A percentile compares a stretch with the other conserved stretches of the same genome.
Conservation (phyloP, 2,329 filamentous ascomycete species). For the Monosporascus ibericus region DNA sequence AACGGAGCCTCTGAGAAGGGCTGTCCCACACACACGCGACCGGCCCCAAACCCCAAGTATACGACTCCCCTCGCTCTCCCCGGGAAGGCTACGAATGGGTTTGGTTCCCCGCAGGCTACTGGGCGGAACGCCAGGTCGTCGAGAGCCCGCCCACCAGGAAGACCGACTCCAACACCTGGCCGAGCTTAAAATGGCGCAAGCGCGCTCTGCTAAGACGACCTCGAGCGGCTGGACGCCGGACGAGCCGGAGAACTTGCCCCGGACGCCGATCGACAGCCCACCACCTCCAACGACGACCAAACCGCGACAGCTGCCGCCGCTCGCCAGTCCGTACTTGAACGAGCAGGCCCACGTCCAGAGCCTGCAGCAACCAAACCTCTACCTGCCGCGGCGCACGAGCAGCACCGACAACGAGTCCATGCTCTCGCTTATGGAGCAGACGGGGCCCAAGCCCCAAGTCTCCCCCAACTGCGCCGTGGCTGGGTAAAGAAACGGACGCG, state of each 20-base stretch:
- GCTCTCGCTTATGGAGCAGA: background rate
- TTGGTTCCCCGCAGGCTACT: constrained; percentile 57
- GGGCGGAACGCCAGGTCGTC: constrained; percentile 50
- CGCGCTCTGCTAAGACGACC: constrained; percentile 24
- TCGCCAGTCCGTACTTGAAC: constrained; percentile 37
- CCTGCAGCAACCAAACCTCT: constrained; percentile 29
- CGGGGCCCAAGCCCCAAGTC: background rate
- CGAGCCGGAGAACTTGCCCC: constrained; percentile 8
- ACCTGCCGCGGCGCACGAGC: background rate
- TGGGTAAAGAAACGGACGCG: background rate
- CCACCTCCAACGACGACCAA: background rate
- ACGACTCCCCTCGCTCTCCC: constrained; percentile 50
- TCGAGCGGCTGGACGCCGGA: constrained; percentile 16
- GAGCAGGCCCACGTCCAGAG: constrained; percentile 44
- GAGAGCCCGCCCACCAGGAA: constrained; percentile 22
- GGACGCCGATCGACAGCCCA: background rate
- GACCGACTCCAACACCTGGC: constrained; percentile 1
- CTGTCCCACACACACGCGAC: constrained; percentile 7
- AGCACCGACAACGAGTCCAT: constrained; percentile 5
- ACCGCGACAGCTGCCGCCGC: constrained; percentile 13
- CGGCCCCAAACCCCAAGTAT: constrained; percentile 10
- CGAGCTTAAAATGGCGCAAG: constrained; percentile 34
- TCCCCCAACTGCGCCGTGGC: background rate
- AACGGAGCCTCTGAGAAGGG: constrained; percentile 9
- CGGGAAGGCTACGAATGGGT: constrained; percentile 54